Evolutionary conservation across 2,329 filamentous ascomycete species (phyloP).

Genomic region (Elsinoe necatrix): DNA sequence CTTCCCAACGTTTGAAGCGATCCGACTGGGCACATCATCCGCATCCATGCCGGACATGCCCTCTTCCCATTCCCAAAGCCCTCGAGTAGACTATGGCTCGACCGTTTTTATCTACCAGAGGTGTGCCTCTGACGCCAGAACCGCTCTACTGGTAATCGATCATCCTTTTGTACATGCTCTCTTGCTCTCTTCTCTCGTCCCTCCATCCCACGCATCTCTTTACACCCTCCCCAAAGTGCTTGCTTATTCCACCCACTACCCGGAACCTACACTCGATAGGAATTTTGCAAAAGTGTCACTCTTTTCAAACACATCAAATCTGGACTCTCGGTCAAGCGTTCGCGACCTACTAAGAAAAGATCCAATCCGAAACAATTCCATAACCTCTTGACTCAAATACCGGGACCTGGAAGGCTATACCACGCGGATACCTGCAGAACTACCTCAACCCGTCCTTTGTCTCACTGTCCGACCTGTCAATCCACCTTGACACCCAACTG

Average conservation of each 20-base stretch:
- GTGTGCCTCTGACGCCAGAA: slow-evolving; percentile 15
- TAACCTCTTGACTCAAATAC: slow-evolving; percentile 14
- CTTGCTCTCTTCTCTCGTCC: background rate
- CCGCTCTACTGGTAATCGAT: slow-evolving; percentile 12
- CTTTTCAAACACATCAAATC: background rate
- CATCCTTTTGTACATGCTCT: slow-evolving; percentile 10
- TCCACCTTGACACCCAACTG: slow-evolving; percentile 4
- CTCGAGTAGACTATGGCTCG: slow-evolving; percentile 9
- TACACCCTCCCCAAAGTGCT: background rate
- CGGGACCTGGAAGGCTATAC: background rate
- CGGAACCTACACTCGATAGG: slow-evolving; percentile 15
- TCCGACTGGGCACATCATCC: background rate
- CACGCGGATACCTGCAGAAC: slow-evolving; percentile 13
- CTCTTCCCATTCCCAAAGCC: background rate
- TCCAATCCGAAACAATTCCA: slow-evolving; percentile 13
- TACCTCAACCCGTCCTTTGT: slow-evolving; percentile 9
- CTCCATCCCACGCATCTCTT: background rate
- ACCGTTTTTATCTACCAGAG: slow-evolving; percentile 17
- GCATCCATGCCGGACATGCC: background rate
- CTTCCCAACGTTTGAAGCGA: background rate
- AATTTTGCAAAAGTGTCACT: slow-evolving; percentile 5
- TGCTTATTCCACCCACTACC: slow-evolving; percentile 15
- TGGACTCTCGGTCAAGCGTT: background rate
- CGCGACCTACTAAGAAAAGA: background rate
- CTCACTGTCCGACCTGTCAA: slow-evolving; percentile 16